These are phyloP conservation scores for Coccomyxa sp. DNA, from an alignment of 139 green algal species.

Conservation along the genomic window DNA sequence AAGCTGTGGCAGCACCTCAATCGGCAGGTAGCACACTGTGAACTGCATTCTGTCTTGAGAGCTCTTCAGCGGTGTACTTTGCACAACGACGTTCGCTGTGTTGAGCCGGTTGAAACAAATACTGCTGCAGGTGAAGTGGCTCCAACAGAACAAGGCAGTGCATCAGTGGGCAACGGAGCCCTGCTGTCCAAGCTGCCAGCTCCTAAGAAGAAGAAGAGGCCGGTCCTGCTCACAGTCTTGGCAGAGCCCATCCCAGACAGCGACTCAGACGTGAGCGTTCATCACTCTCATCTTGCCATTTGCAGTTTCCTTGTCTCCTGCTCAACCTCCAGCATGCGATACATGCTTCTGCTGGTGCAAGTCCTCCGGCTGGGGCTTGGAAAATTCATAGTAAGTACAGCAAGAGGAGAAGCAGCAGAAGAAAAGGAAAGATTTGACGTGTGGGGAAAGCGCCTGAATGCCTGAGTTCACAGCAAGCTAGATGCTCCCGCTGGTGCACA, in stretches of 20 bases:
- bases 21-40: background rate
- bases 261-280: background rate
- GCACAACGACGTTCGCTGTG: background rate
- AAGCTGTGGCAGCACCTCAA: background rate
- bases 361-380: background rate
- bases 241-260: background rate
- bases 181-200: background rate
- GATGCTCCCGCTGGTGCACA: too few relatives aligned
- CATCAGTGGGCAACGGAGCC: background rate
- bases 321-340: background rate
- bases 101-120: background rate
- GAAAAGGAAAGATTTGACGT: slow-evolving; percentile 11
- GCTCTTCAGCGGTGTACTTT: background rate
- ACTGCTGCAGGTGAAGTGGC: background rate
- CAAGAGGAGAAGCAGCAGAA: slow-evolving; percentile 8
- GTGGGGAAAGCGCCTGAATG: slow-evolving; percentile 20
- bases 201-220: background rate
- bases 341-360: background rate
- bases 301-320: too few relatives aligned
- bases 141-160: background rate
- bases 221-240: background rate
- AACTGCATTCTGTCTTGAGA: background rate
- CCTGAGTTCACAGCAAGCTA: too few relatives aligned
- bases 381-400: background rate
- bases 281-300: too few relatives aligned